These are phyloP conservation scores for Zoysia matrella DNA, from an alignment of 202 grass and related monocot genomes.

Conservation along the genomic window DNA sequence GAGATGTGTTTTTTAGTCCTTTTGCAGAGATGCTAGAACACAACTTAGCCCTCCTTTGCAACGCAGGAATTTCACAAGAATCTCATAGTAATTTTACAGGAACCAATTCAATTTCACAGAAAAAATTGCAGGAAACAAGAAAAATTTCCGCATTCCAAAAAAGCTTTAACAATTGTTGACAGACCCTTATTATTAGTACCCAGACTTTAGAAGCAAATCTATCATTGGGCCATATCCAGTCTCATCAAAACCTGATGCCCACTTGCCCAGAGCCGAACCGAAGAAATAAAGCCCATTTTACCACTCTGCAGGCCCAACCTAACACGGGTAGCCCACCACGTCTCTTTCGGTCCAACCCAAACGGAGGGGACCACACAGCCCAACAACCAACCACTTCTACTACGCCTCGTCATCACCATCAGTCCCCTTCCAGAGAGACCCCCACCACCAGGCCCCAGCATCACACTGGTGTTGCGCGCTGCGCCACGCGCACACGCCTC, in stretches of 20 bases:
- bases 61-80: too few species aligned
- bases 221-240: background rate
- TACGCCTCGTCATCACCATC: background rate
- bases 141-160: too few species aligned
- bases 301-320: too few species aligned
- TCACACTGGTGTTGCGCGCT: background rate
- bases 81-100: too few species aligned
- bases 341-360: background rate
- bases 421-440: slow-evolving; percentile 5
- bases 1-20: too few species aligned
- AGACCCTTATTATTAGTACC: too few species aligned
- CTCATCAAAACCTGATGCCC: background rate
- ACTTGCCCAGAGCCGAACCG: background rate
- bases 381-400: background rate
- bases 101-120: too few species aligned
- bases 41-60: too few species aligned
- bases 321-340: background rate
- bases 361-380: background rate
- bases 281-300: background rate
- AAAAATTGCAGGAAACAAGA: too few species aligned
- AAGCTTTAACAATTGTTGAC: too few species aligned
- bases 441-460: too few species aligned
- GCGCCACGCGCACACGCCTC: slow-evolving; percentile 28
- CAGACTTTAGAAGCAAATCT: background rate
- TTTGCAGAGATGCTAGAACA: too few species aligned